Evolutionary conservation across 768 basidiomycete genomes (phyloP).

Genomic region (Dentipellis fragilis): DNA sequence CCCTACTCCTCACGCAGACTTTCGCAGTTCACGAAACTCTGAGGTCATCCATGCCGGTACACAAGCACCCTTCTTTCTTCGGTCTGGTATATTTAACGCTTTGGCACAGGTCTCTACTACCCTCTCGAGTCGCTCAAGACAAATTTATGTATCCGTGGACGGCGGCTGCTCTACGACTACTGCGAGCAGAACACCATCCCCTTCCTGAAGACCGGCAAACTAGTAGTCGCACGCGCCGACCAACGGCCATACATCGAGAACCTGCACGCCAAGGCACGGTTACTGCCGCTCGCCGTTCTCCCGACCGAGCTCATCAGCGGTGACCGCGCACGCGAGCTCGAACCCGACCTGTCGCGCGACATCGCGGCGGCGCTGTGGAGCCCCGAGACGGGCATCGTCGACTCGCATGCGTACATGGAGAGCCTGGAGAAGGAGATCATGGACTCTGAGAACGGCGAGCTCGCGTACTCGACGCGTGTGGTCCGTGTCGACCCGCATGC

Average conservation of each 20-base stretch:
- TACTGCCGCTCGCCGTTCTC: conserved; percentile 43
- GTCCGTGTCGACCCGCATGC: conserved; percentile 71
- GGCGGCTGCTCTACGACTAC: conserved; percentile 72
- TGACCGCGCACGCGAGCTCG: conserved; percentile 57
- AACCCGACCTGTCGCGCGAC: conserved; percentile 69
- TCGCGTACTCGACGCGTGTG: conserved; percentile 72
- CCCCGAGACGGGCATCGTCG: conserved; percentile 83
- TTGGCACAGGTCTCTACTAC: conserved; percentile 65
- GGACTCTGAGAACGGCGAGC: conserved; percentile 55
- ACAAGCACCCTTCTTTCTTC: conserved; percentile 1
- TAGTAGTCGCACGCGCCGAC: conserved; percentile 67
- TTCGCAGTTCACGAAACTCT: conserved; percentile 75
- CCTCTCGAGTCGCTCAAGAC: conserved; percentile 79
- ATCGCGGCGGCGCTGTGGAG: conserved; percentile 72
- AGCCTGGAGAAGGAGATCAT: conserved; percentile 74
- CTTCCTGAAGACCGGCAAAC: conserved; percentile 71
- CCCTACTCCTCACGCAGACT: not conserved
- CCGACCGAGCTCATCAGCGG: conserved; percentile 63
- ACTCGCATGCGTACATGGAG: conserved; percentile 78
- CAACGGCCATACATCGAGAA: conserved; percentile 64
- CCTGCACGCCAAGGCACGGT: conserved; percentile 53
- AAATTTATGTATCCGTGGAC: conserved; percentile 74
- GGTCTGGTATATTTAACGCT: not conserved
- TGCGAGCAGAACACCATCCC: conserved; percentile 58
- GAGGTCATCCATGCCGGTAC: conserved; percentile 90